phyloP scores from a whole-genome alignment of 73 alveolate genomes.

The Tetrahymena malaccensis region DNA sequence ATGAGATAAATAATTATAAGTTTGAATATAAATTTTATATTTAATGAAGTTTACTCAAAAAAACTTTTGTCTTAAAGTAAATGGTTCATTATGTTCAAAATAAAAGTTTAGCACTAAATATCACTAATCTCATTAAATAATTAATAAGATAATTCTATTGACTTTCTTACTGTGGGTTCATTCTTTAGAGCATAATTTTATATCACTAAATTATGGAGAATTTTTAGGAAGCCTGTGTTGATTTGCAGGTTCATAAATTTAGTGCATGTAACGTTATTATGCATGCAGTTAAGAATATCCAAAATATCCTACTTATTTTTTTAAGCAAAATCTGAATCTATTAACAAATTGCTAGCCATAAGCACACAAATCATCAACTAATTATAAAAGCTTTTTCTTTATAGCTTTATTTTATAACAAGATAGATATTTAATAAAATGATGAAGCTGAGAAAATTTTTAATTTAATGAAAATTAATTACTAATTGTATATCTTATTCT shows the following conservation, averaged over 20 bases:
- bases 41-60: slow-evolving; percentile 20
- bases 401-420: neutral
- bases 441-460: neutral
- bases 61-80: neutral
- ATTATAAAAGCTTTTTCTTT: neutral
- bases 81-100: neutral
- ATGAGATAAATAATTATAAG: neutral
- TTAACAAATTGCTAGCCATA: neutral
- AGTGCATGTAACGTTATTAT: neutral
- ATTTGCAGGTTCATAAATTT: neutral
- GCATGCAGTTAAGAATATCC: neutral
- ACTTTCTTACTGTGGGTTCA: neutral
- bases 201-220: neutral
- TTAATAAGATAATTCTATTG: neutral
- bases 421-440: too few species aligned
- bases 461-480: neutral
- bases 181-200: neutral
- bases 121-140: neutral
- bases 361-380: slow-evolving; percentile 9
- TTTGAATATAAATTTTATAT: neutral
- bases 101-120: neutral
- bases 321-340: neutral
- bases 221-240: neutral
- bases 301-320: neutral
- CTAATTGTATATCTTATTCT: slow-evolving; percentile 2